phyloP scores from a whole-genome alignment of 768 basidiomycete species.

The Rickenella mellea region DNA sequence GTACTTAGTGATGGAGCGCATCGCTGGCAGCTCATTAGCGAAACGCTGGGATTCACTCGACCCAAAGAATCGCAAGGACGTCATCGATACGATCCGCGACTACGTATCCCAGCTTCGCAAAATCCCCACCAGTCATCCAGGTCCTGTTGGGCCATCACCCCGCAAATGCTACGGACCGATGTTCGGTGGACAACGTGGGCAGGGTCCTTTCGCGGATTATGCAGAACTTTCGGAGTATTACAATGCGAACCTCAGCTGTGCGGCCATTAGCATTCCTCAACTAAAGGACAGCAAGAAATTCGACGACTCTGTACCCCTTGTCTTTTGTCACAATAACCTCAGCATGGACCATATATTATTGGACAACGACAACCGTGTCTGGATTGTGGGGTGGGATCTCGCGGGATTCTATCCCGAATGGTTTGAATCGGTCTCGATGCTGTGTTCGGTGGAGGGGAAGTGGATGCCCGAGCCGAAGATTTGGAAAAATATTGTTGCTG shows the following conservation, averaged over 20 bases:
- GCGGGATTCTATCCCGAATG: slow-evolving; percentile 20
- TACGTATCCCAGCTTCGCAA: slow-evolving; percentile 18
- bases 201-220: no score
- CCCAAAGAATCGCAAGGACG: slow-evolving; percentile 12
- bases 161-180: no score
- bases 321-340: slow-evolving; percentile 20
- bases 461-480: no score
- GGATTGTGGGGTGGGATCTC: slow-evolving; percentile 22
- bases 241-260: no score
- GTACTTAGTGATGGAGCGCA: slow-evolving; percentile 20
- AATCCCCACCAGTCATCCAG: background rate
- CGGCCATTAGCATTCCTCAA: no score
- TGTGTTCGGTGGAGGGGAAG: no score
- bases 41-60: slow-evolving; percentile 17
- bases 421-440: slow-evolving; percentile 14
- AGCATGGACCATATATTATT: slow-evolving; percentile 18
- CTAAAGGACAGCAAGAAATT: no score
- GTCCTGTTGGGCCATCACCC: no score
- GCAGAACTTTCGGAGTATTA: no score
- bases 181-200: no score
- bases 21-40: slow-evolving; percentile 15
- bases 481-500: no score
- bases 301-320: slow-evolving; percentile 9
- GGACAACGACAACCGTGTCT: slow-evolving; percentile 17
- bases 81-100: slow-evolving; percentile 18